Conservation (phyloP, 2,329 filamentous ascomycete genomes). For the Lasiodiplodia hormozganensis region DNA sequence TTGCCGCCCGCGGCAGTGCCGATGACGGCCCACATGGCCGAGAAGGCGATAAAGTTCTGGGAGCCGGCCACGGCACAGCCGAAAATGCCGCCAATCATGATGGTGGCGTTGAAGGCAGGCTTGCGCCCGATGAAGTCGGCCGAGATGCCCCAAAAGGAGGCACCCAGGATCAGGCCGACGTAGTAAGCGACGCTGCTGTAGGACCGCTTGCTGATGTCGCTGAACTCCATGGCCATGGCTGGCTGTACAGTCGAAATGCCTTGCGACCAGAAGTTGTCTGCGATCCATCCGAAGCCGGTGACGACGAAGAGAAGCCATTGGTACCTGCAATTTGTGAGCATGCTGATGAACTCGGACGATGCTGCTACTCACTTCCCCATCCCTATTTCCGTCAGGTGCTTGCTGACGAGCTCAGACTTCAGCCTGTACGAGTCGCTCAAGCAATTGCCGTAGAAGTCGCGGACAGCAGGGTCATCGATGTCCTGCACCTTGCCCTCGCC, state of each 20-base stretch:
- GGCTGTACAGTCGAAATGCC: conserved; percentile 33
- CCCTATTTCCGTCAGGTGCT: conserved; percentile 30
- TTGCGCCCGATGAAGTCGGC: conserved; percentile 32
- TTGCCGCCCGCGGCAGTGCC: conserved; percentile 50
- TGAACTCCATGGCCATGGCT: conserved; percentile 30
- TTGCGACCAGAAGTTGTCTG: conserved; percentile 61
- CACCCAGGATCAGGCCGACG: conserved; percentile 39
- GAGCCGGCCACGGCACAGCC: conserved; percentile 31
- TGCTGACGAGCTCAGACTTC: conserved; percentile 39
- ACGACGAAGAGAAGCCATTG: conserved; percentile 70
- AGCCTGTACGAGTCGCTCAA: conserved; percentile 42
- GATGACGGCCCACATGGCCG: conserved; percentile 30
- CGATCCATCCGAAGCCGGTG: conserved; percentile 73
- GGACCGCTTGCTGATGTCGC: conserved; percentile 34
- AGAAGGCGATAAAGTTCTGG: conserved; percentile 33
- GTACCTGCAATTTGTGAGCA: conserved; percentile 13
- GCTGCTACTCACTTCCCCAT: conserved; percentile 29
- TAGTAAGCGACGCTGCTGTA: conserved; percentile 46
- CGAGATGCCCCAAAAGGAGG: conserved; percentile 50
- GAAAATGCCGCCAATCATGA: conserved; percentile 30
- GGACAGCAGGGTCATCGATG: conserved; percentile 39
- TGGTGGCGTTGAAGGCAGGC: conserved; percentile 32
- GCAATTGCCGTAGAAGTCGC: conserved; percentile 49
- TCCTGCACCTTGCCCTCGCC: conserved; percentile 16
- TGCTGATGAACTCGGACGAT: neutral